phyloP scores from a whole-genome alignment of 805 yeast species.

The Saturnispora mendoncae region DNA sequence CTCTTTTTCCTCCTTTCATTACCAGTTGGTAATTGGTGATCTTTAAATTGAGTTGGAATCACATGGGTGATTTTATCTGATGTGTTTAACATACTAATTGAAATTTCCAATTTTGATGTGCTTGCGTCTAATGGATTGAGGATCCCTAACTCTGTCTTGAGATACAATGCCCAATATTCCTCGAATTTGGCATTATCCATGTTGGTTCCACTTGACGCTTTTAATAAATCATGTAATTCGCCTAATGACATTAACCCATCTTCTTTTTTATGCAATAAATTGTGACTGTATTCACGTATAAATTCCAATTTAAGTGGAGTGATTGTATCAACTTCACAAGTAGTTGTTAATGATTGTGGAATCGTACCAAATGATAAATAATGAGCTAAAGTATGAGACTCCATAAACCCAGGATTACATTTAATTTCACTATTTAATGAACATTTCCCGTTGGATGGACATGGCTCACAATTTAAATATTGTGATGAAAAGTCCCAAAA shows the following conservation, averaged over 20 bases:
- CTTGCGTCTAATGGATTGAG: constrained; percentile 27
- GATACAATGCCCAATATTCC: constrained; percentile 63
- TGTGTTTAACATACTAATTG: constrained; percentile 47
- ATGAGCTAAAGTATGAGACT: constrained; percentile 44
- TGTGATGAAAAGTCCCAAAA: constrained; percentile 37
- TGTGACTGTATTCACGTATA: constrained; percentile 55
- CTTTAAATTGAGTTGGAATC: constrained; percentile 12
- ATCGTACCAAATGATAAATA: constrained; percentile 34
- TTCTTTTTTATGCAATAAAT: constrained; percentile 45
- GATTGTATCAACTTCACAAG: constrained; percentile 4
- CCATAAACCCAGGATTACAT: constrained; percentile 63
- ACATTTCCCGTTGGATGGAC: constrained; percentile 80
- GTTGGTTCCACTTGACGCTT: constrained; percentile 47
- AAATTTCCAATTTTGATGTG: constrained; percentile 6
- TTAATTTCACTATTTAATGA: constrained; percentile 46
- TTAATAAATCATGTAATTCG: constrained; percentile 53
- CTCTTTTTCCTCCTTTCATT: constrained; percentile 8
- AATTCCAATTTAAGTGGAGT: constrained; percentile 64
- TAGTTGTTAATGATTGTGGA: not conserved
- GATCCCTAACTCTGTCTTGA: constrained; percentile 25
- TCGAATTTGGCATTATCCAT: constrained; percentile 58
- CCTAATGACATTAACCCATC: constrained; percentile 56
- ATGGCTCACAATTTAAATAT: constrained; percentile 46
- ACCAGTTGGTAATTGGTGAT: constrained; percentile 9
- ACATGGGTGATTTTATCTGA: constrained; percentile 42